A percentile compares a stretch with the other conserved stretches of the same genome.
Conservation (phyloP, 495 filamentous ascomycete species). For the Tirmania nivea region DNA sequence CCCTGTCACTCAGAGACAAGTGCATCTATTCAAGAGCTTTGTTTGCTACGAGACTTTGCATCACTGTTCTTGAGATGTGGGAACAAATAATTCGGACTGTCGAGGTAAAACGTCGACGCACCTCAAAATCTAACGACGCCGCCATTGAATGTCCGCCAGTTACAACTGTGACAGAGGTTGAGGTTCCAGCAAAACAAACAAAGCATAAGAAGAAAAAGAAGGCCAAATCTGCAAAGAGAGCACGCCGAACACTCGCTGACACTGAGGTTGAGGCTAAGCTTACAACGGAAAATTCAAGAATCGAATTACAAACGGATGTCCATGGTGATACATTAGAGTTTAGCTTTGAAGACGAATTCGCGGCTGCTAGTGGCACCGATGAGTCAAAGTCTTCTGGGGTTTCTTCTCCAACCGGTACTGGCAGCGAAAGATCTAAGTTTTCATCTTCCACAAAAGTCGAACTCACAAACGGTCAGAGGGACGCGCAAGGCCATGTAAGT, state of each 20-base stretch:
- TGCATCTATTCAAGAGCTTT: neutral
- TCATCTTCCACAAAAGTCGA: neutral
- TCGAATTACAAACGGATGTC: neutral
- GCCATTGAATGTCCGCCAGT: neutral
- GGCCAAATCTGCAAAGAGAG: slow-evolving; percentile 1
- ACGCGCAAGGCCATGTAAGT: no score
- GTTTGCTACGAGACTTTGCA: neutral
- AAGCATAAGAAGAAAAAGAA: slow-evolving; percentile 5
- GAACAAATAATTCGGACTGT: neutral
- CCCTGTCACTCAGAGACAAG: neutral
- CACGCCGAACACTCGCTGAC: neutral
- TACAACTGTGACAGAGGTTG: neutral
- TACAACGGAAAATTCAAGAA: neutral
- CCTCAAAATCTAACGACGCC: neutral
- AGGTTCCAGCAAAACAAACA: slow-evolving; percentile 1
- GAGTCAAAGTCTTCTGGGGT: neutral
- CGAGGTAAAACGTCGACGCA: neutral
- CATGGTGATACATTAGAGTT: neutral
- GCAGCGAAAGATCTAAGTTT: neutral
- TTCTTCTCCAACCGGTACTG: neutral
- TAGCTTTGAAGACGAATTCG: neutral
- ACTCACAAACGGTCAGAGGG: neutral
- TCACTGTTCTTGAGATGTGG: neutral
- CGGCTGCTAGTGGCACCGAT: neutral
- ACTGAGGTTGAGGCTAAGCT: no score